Evolutionary conservation across 192 early-diverging fungal genomes (phyloP).

Genomic region (Coemansia guatemalensis): DNA sequence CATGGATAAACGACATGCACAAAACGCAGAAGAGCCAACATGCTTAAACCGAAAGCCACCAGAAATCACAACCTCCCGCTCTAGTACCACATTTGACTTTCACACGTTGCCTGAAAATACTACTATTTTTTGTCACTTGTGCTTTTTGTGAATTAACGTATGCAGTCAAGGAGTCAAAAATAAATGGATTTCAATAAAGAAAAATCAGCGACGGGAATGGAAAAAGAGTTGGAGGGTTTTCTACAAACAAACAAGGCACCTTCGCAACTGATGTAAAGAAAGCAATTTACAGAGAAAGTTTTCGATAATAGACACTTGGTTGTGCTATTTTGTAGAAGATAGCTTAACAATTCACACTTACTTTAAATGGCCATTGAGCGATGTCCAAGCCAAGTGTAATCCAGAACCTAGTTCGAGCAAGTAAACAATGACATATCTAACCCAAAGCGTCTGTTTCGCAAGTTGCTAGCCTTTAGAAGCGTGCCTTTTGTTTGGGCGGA

Average conservation of each 20-base stretch:
- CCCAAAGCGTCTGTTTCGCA: too few relatives aligned
- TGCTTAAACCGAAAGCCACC: neutral
- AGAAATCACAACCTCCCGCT: neutral
- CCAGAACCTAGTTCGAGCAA: too few relatives aligned
- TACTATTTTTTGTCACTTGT: neutral
- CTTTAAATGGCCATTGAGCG: too few relatives aligned
- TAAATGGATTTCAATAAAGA: neutral
- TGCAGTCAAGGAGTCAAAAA: neutral
- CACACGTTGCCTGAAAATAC: neutral
- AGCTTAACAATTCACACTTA: too few relatives aligned
- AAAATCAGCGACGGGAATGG: neutral
- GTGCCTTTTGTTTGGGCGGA: neutral
- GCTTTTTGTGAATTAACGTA: neutral
- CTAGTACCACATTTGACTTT: neutral
- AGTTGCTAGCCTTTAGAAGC: too few relatives aligned
- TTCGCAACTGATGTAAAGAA: neutral
- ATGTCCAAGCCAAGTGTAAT: too few relatives aligned
- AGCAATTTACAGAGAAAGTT: too few relatives aligned
- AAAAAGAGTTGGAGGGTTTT: neutral
- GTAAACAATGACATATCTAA: too few relatives aligned
- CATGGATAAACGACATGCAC: neutral
- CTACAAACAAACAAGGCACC: neutral
- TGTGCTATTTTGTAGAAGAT: too few relatives aligned
- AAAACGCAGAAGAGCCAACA: neutral
- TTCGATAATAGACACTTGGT: too few relatives aligned